phyloP scores from a whole-genome alignment of 257 asterid species.

The Fraxinus quadrangulata region DNA sequence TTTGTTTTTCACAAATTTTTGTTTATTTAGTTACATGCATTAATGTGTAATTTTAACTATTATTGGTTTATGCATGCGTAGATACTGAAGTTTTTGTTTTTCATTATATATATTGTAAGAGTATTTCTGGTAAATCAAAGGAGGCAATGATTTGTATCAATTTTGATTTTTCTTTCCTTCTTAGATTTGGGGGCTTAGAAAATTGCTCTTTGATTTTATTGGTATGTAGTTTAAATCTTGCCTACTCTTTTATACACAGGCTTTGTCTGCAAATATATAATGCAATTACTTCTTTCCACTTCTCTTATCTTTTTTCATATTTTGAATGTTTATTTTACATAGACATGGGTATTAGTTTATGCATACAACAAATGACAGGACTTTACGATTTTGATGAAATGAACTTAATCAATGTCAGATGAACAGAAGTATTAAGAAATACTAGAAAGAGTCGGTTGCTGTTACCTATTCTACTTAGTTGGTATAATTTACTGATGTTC shows the following conservation, averaged over 20 bases:
- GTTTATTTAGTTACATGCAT: neutral
- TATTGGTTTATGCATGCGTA: too few relatives aligned
- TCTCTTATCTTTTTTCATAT: neutral
- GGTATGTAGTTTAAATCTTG: neutral
- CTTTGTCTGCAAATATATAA: neutral
- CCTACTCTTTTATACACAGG: neutral
- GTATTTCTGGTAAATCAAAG: too few relatives aligned
- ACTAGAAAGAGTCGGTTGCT: neutral
- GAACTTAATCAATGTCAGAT: neutral
- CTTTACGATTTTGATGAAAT: neutral
- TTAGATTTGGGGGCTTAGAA: too few relatives aligned
- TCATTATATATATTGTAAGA: too few relatives aligned
- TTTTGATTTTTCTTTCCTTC: too few relatives aligned
- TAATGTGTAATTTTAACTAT: neutral
- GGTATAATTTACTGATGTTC: neutral
- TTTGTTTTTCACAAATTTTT: too few relatives aligned
- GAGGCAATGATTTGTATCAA: neutral
- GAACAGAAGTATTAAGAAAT: neutral
- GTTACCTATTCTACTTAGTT: neutral
- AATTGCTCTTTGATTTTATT: too few relatives aligned
- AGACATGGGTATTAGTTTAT: neutral
- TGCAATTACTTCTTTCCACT: neutral
- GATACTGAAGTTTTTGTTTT: too few relatives aligned
- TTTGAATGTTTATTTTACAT: neutral
- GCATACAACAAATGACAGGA: neutral